Conservation (phyloP, 192 early-diverging fungal genomes). For the Podila epicladia region DNA sequence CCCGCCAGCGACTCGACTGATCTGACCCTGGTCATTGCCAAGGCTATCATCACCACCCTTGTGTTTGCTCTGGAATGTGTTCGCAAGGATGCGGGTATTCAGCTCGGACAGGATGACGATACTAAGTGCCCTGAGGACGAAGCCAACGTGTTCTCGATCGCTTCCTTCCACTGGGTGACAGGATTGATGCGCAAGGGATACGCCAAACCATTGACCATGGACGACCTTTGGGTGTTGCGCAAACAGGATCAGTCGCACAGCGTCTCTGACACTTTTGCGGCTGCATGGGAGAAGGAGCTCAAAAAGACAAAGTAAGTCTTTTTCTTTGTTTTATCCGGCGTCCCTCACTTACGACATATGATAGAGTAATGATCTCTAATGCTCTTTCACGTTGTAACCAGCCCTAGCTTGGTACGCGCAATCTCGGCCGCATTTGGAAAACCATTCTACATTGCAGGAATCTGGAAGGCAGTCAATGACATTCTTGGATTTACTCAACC, state of each 20-base stretch:
- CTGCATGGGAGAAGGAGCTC: constrained; percentile 77
- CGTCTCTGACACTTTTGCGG: constrained; percentile 72
- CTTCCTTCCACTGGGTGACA: constrained; percentile 94
- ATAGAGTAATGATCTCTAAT: neutral
- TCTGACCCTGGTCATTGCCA: constrained; percentile 19
- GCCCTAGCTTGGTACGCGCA: constrained; percentile 80
- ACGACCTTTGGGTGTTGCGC: constrained; percentile 78
- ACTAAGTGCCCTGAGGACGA: constrained; percentile 76
- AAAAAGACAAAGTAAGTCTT: constrained; percentile 53
- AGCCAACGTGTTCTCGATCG: constrained; percentile 83
- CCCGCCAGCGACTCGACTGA: constrained; percentile 44
- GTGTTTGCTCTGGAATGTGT: constrained; percentile 37
- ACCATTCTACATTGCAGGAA: constrained; percentile 74
- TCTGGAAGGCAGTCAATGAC: constrained; percentile 86
- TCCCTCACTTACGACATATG: neutral
- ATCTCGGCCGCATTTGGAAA: constrained; percentile 68
- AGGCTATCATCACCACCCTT: constrained; percentile 2
- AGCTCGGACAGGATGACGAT: constrained; percentile 32
- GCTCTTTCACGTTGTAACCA: neutral
- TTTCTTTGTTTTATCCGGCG: neutral
- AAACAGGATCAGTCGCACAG: constrained; percentile 63
- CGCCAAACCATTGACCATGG: constrained; percentile 73
- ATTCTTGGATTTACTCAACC: constrained; percentile 83
- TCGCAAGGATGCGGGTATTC: constrained; percentile 36
- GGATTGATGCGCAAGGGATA: constrained; percentile 84